Evolutionary conservation across 2,329 filamentous ascomycete species (phyloP), one percentile per base, ranked within the genome.

Genomic region (Colletotrichum salicis): DNA sequence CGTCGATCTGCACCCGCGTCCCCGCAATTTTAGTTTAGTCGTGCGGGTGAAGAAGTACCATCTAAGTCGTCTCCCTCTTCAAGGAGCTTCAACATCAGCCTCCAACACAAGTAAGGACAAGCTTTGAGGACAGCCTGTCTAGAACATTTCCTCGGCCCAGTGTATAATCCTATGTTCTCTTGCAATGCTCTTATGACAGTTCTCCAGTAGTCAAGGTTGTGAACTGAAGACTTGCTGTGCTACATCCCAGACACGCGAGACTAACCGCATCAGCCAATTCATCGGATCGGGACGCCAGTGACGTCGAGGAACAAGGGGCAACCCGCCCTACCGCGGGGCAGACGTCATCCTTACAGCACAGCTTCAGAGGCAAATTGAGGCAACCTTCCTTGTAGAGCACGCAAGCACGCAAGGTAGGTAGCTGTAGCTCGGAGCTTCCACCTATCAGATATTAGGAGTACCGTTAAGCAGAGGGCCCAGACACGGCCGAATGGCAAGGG

Each of bases 341-440:
- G 62, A 70, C 70, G 70, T 72, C 65, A 70, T 72, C 51, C 70
- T 69, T 56, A 72, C 70, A 71, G 59, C 65, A 51, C 59, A 59
- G 51, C 55, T 48, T 52, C 35, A 3, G 15, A 56, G 24, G 27
- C 48, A 10, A 54, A 33, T 54, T 45, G 41, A 7, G 64, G 55
- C 41, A 52, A 69, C 19, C 19, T 51, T 29, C 27, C 27, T 29
- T 29, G 27, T 4, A 29, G 19, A 51, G n/a, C 45, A 22, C 45
- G 45, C 45, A 19, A 51, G 7, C n/a, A 22, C 22, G 5, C 45
- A 4, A 51, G 45, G 7, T 5, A 37, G 37, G 19, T 35, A 24
- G 56, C 33, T 24, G 1, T 24, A 31, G 19, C 15, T 55, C 24
- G 5, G 22, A 55, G 22, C 52, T 27, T 22, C 37, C 15, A 41